These are phyloP conservation scores for Candida palmyrensis DNA, from an alignment of 805 yeast species.

Conservation along the genomic window DNA sequence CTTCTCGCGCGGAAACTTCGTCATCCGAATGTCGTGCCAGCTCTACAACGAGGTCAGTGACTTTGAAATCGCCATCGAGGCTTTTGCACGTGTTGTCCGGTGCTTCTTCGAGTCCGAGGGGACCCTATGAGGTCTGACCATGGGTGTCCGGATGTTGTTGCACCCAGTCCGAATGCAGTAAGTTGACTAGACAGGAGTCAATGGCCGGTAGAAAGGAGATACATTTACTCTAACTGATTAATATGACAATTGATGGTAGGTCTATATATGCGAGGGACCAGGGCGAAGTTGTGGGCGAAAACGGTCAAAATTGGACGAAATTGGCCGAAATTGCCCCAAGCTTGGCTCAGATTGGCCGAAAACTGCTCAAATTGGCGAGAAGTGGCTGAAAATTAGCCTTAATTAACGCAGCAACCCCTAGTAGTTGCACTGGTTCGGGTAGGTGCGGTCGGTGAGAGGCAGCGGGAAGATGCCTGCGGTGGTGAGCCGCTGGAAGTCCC, in stretches of 20 bases:
- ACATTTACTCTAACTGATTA: too few relatives aligned
- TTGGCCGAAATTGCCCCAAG: too few relatives aligned
- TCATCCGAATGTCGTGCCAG: constrained; percentile 55
- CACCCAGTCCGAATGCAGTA: neutral
- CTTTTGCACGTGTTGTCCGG: constrained; percentile 23
- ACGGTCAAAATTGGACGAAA: too few relatives aligned
- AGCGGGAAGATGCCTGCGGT: constrained; percentile 68
- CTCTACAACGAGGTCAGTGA: constrained; percentile 55
- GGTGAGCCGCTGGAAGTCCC: constrained; percentile 71
- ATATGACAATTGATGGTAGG: too few relatives aligned
- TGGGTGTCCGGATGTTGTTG: neutral
- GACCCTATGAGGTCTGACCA: neutral
- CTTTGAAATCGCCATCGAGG: constrained; percentile 41
- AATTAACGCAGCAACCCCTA: constrained; percentile 5
- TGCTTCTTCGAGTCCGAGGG: constrained; percentile 3
- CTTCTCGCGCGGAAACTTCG: constrained; percentile 19
- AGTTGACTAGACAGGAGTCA: too few relatives aligned
- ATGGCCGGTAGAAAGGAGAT: too few relatives aligned
- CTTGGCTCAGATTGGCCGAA: too few relatives aligned
- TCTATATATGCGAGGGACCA: too few relatives aligned
- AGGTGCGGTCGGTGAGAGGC: constrained; percentile 66
- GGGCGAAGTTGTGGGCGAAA: too few relatives aligned
- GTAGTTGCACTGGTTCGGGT: constrained; percentile 60
- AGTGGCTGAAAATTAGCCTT: too few relatives aligned
- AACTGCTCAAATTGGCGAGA: too few relatives aligned